These are phyloP conservation scores for Penicillium parvum DNA, from an alignment of 495 filamentous ascomycete species.

Conservation along the genomic window DNA sequence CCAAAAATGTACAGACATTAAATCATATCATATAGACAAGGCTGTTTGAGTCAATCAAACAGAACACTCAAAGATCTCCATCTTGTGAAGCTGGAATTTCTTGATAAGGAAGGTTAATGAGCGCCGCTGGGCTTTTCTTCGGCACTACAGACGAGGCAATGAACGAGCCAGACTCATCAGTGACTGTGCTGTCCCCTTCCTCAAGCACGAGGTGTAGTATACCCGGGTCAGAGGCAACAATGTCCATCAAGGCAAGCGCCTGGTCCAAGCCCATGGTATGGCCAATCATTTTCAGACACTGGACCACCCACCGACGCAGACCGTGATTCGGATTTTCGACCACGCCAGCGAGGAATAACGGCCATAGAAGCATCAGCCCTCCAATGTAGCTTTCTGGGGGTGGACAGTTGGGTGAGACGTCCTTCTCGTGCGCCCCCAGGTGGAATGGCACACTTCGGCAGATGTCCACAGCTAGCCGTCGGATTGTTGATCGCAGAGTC, in stretches of 20 bases:
- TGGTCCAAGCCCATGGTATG: constrained; percentile 46
- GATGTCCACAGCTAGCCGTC: constrained; percentile 41
- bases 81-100: neutral
- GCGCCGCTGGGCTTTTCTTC: neutral
- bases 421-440: constrained; percentile 23
- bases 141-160: neutral
- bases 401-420: constrained; percentile 8
- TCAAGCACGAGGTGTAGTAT: constrained; percentile 17
- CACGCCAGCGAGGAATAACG: constrained; percentile 39
- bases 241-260: constrained; percentile 39
- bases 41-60: neutral
- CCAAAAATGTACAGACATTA: neutral
- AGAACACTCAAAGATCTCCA: neutral
- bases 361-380: constrained; percentile 47
- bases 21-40: neutral
- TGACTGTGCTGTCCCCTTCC: constrained; percentile 6
- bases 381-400: constrained; percentile 31
- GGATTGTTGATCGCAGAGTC: constrained; percentile 29
- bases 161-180: neutral
- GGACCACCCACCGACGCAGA: constrained; percentile 41
- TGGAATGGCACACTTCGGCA: constrained; percentile 42
- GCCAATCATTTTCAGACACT: constrained; percentile 40
- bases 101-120: neutral
- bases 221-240: constrained; percentile 30
- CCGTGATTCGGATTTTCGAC: constrained; percentile 30